Conservation (phyloP, 805 yeast genomes). For the Candida fluviatilis region DNA sequence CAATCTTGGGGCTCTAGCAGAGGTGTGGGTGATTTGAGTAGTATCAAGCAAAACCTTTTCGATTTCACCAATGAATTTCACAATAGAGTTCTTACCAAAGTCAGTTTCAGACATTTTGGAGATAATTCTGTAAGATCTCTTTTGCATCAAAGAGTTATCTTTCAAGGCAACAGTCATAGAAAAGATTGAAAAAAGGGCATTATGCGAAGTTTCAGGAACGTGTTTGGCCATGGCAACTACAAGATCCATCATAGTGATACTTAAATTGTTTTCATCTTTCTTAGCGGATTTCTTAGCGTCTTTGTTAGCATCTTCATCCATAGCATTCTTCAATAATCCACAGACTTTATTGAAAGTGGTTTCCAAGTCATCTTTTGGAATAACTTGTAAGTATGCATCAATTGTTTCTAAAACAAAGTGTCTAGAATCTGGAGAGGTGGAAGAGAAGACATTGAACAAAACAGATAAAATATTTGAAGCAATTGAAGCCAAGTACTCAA, state of each 20-base stretch:
- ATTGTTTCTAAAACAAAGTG: conserved; percentile 83
- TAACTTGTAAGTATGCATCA: conserved; percentile 70
- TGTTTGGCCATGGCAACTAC: conserved; percentile 83
- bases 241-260: conserved; percentile 88
- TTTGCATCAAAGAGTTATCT: conserved; percentile 69
- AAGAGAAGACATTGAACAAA: conserved; percentile 87
- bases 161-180: conserved; percentile 54
- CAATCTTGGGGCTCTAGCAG: conserved; percentile 80
- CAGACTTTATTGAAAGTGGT: conserved; percentile 84
- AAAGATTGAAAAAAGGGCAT: conserved; percentile 76
- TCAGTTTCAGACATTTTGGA: conserved; percentile 68
- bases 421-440: conserved; percentile 79
- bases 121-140: conserved; percentile 81
- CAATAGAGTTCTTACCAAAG: conserved; percentile 53
- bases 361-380: conserved; percentile 61
- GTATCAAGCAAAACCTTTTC: conserved; percentile 56
- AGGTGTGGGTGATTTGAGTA: conserved; percentile 54
- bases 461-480: conserved; percentile 81
- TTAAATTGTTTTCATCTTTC: conserved; percentile 44
- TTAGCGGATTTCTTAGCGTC: conserved; percentile 15
- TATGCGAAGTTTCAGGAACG: conserved; percentile 66
- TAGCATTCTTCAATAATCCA: conserved; percentile 65
- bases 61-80: conserved; percentile 51
- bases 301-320: conserved; percentile 53
- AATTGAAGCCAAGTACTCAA: conserved; percentile 59